Base-by-base conservation (phyloP, 192 early-diverging fungal species). In the Rhizophagus prolifer region DNA sequence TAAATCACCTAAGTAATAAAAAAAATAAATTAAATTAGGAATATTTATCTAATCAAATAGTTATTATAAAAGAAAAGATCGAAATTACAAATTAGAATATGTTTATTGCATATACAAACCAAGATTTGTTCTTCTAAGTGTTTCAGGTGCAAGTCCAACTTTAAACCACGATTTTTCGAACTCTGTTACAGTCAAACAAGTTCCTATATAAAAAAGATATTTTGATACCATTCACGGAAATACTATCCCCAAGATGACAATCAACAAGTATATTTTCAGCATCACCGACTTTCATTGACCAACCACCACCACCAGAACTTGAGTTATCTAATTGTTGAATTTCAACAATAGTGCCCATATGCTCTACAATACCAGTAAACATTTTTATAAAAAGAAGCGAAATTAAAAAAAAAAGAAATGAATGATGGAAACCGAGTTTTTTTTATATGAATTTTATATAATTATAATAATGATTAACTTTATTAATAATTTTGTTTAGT, bases 281-380 rank as follows among this genome's bases (percentile, higher is more conserved):
- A 64, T 91, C 89, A 26, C 83, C 88, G 69, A 99, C 85, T 3
- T 92, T 90, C 28, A 99, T 83, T 54, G 93, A 93, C 81, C 93
- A 95, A 23, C 96, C 96, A 76, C 88, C 90, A 67, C 95, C 96
- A 70, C 95, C 96, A 1, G 91, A 88, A 76, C 83, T 86, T 3
- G 92, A 88, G 23, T 82, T 88, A 82, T 99, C 95, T 62, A 93
- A 77, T 30, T 85, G 83, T 21, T 85, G 82, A 60, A 96, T 88
- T 75, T 85, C 80, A 72, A 81, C 76, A 36, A 99, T 89, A 50
- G 74, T 88, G 72, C 96, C 98, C 82, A 97, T 91, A 75, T 86
- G 86, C 81, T 99, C 98, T 74, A 99, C 93, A 62, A 99, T 96
- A 67, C 98, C 98, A 0, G 98, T 99, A 81, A 99, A 99, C 96